A percentile compares a stretch with the other conserved stretches of the same genome.
phyloP scores from a whole-genome alignment of 306 rosid species.

The Trichosanthes truncata region DNA sequence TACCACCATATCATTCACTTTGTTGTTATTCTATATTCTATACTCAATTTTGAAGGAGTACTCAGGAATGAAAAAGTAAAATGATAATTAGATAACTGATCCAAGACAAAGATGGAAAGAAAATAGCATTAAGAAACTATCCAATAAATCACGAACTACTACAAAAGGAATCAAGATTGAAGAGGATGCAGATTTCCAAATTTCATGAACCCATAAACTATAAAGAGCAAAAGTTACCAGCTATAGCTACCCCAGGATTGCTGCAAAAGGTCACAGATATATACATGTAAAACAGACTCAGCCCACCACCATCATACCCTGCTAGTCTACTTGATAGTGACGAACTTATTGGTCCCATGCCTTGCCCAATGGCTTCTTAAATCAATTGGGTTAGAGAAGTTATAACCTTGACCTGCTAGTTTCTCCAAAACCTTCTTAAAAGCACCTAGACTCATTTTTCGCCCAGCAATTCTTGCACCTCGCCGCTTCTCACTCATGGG shows the following conservation, averaged over 20 bases:
- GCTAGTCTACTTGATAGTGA: slow-evolving; percentile 75
- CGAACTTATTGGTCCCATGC: slow-evolving; percentile 98
- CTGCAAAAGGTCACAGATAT: slow-evolving; percentile 10
- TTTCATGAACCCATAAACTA: neutral
- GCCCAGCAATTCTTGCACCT: slow-evolving; percentile 96
- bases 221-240: neutral
- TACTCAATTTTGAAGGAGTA: neutral
- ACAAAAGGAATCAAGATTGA: neutral
- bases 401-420: slow-evolving; percentile 89
- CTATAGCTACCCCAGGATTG: neutral
- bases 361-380: slow-evolving; percentile 93
- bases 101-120: neutral
- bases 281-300: slow-evolving; percentile 7
- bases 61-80: neutral
- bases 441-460: slow-evolving; percentile 99
- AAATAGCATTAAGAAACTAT: neutral
- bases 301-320: neutral
- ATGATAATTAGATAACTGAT: neutral
- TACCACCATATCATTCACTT: neutral
- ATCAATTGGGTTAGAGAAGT: slow-evolving; percentile 85
- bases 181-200: neutral
- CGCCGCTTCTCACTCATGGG: slow-evolving; percentile 97
- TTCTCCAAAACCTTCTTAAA: slow-evolving; percentile 97
- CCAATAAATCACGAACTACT: neutral
- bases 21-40: neutral